phyloP scores from a whole-genome alignment of 345 rosid genomes.

The Cochlearia excelsa region DNA sequence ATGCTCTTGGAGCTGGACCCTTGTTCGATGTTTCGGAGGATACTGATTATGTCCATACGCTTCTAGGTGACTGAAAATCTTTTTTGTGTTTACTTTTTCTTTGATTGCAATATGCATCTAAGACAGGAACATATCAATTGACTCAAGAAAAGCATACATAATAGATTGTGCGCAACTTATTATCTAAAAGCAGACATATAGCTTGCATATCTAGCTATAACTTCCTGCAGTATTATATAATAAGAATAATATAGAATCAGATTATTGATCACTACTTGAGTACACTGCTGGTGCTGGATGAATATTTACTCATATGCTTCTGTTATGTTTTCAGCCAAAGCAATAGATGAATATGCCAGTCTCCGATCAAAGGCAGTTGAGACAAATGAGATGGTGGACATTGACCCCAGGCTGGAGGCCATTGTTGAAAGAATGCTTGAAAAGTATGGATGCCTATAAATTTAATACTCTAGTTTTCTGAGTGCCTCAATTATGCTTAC shows the following conservation, averaged over 20 bases:
- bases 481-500: conserved; percentile 25
- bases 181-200: conserved; percentile 1
- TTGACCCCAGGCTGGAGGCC: conserved; percentile 87
- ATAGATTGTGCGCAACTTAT: neutral
- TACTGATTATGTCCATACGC: conserved; percentile 88
- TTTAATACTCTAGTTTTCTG: conserved; percentile 4
- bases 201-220: conserved; percentile 7
- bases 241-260: neutral
- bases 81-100: neutral
- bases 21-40: conserved; percentile 95
- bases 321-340: conserved; percentile 64
- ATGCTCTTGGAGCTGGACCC: conserved; percentile 97
- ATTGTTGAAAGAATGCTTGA: conserved; percentile 98
- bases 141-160: neutral
- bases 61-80: conserved; percentile 55
- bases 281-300: no score
- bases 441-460: conserved; percentile 55
- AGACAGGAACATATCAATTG: neutral
- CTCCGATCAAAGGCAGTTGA: conserved; percentile 79
- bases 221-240: neutral
- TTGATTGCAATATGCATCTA: conserved; percentile 6
- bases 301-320: conserved; percentile 15
- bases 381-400: conserved; percentile 51
- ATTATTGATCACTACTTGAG: neutral
- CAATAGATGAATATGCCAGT: conserved; percentile 95